Base-by-base conservation (phyloP, 805 yeast genomes). In the Cyberlindnera petersonii region DNA sequence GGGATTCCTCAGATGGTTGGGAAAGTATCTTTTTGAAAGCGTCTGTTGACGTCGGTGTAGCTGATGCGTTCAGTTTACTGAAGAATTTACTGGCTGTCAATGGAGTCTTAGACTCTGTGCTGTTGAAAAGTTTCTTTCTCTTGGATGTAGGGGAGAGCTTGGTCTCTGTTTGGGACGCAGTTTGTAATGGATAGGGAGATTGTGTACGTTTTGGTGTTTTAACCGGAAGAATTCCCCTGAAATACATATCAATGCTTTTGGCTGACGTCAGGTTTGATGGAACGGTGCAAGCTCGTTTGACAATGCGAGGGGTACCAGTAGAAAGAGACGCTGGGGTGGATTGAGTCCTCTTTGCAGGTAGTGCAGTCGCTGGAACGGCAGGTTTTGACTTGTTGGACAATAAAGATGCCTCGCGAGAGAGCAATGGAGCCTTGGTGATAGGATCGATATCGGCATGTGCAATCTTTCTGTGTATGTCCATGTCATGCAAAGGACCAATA, bases 381-480 rank as follows among this genome's bases (percentile, higher is more conserved):
- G n/a, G n/a, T 23, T 15, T 31, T 7, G 13, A 7, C 13, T 16
- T 18, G 9, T 15, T 35, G 35, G n/a, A n/a, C 22, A 23, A 31
- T 7, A 26, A 29, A 7, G 33, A 42, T 6, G 27, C 31, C 35
- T 56, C 60, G 32, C 59, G 47, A n/a, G 56, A 23, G 0, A 33
- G 4, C 17, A 56, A 36, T 9, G 29, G 24, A 5, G 16, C 22
- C 35, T 56, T 56, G 5, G 53, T 42, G 4, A 73, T 67, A 1
- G 97, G 96, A 56, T 82, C 76, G 9, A 84, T 49, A 7, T 68
- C 71, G 1, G 94, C 97, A 14, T 46, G 47, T 9, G 95, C 85
- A 16, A 88, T 69, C 29, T 62, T 60, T 1, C 46, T 46, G 49
- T 85, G 89, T 9, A 75, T 48, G 1, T 68, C 70, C 29, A 71